A percentile compares a stretch with the other conserved stretches of the same genome.
These are phyloP conservation scores for Candida schatavii DNA, from an alignment of 805 yeast species.

Conservation along the genomic window DNA sequence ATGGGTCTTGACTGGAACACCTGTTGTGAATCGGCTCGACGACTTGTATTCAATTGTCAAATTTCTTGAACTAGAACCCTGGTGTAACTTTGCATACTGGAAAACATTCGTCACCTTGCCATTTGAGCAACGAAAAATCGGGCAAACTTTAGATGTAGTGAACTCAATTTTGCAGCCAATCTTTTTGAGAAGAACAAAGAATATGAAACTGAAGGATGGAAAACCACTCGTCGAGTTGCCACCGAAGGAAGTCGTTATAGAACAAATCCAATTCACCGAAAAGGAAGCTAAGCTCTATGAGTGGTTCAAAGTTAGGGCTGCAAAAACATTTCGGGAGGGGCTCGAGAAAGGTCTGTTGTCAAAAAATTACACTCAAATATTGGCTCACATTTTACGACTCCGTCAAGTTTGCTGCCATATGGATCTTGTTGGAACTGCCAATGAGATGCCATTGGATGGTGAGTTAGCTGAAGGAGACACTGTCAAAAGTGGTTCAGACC, in stretches of 20 bases:
- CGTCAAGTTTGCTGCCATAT: constrained; percentile 90
- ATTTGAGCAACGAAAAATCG: constrained; percentile 68
- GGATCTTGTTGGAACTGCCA: constrained; percentile 52
- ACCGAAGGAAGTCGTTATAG: constrained; percentile 65
- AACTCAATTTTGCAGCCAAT: constrained; percentile 83
- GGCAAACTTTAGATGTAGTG: constrained; percentile 78
- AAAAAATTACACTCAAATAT: constrained; percentile 70
- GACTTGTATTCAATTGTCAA: constrained; percentile 77
- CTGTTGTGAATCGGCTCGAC: constrained; percentile 83
- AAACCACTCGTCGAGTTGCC: constrained; percentile 74
- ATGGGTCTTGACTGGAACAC: constrained; percentile 93
- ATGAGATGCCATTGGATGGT: constrained; percentile 53
- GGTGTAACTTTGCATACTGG: constrained; percentile 87
- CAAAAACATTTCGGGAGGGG: constrained; percentile 56
- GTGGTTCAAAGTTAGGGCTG: constrained; percentile 67
- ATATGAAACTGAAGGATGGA: constrained; percentile 75
- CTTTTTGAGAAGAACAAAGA: constrained; percentile 78
- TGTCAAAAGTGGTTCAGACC: constrained; percentile 9
- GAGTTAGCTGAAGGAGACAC: constrained; percentile 17
- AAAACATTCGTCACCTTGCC: constrained; percentile 80
- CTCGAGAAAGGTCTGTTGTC: constrained; percentile 64
- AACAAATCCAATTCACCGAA: constrained; percentile 62
- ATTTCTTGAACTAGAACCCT: constrained; percentile 80
- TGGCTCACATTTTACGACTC: constrained; percentile 78
- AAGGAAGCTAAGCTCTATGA: constrained; percentile 65